Base-by-base conservation (phyloP, 352 stramenopile species). In the Globisporangium rhizosaccharum region DNA sequence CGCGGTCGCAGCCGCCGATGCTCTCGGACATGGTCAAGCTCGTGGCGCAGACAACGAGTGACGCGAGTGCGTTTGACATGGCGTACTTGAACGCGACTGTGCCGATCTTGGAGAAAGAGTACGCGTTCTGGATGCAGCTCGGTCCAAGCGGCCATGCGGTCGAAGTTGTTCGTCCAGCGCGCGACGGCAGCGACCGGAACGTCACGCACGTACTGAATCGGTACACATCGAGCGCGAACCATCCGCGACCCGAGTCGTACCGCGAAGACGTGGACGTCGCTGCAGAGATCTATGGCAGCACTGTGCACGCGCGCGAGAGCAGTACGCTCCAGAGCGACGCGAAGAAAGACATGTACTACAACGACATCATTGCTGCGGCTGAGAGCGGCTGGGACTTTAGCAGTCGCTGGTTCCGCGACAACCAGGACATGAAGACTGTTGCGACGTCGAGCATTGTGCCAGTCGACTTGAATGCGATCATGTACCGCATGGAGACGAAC, bases 371-470 rank as follows among this genome's bases (percentile, higher is more conserved):
- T 46, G 78, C 80, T 20, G 88, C 82, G 15, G 83, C 88, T 8
- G 88, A 96, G 68, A 94, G 82, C n/a, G 88, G 88, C 1, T 97
- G 88, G 88, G 88, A 97, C 63, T 97, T 97, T 56, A 92, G 76
- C 59, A 94, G 82, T 53, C 82, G 88, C 23, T 97, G 88, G 88
- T 57, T 96, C 11, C 62, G 70, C 41, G 67, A 88, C 45, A 67
- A 71, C 1, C 50, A 62, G 4, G 83, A 88, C 41, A 85, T 93
- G 68, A 82, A 85, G 57, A 79, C 76, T 20, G 90, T 93, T 63
- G 47, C 69, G 30, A 94, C 85, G 18, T 71, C 75, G 36, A 73
- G 63, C 7, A 68, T 97, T 39, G 63, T 96, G 51, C 86, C 88
- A 12, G 85, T 89, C 15, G 88, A 97, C 59, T 68, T 97, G 26